Evolutionary conservation across 129 eudicot species (phyloP).

Genomic region (Lactuca sativa): DNA sequence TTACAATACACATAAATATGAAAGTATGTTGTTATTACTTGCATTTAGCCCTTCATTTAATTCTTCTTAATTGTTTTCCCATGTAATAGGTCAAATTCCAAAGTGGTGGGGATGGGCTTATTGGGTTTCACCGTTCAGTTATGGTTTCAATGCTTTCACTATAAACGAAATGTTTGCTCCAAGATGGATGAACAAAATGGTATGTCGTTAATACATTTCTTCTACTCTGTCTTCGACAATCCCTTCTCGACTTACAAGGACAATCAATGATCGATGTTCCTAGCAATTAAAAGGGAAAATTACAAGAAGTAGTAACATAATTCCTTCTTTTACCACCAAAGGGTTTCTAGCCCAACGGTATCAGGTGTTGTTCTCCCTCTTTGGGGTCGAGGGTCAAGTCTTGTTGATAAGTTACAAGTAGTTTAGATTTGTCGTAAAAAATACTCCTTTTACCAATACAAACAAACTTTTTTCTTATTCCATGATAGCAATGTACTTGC

Average conservation of each 20-base stretch:
- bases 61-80: no score
- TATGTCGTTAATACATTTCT: constrained; percentile 10
- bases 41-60: not conserved
- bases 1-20: not conserved
- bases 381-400: no score
- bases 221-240: not conserved
- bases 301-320: not conserved
- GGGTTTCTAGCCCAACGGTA: no score
- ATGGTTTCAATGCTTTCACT: constrained; percentile 63
- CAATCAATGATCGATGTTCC: not conserved
- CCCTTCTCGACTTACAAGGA: not conserved
- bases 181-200: constrained; percentile 81
- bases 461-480: no score
- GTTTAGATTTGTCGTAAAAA: no score
- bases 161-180: constrained; percentile 80
- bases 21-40: not conserved
- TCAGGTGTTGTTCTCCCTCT: no score
- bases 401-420: no score
- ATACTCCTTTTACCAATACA: not conserved
- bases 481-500: not conserved
- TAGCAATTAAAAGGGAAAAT: no score
- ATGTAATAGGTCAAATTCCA: constrained; percentile 55
- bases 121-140: constrained; percentile 74
- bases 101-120: constrained; percentile 82
- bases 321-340: not conserved